Evolutionary conservation across 2,329 filamentous ascomycete species (phyloP), one percentile per base, ranked within the genome.

Genomic region (Monilinia fructicola): DNA sequence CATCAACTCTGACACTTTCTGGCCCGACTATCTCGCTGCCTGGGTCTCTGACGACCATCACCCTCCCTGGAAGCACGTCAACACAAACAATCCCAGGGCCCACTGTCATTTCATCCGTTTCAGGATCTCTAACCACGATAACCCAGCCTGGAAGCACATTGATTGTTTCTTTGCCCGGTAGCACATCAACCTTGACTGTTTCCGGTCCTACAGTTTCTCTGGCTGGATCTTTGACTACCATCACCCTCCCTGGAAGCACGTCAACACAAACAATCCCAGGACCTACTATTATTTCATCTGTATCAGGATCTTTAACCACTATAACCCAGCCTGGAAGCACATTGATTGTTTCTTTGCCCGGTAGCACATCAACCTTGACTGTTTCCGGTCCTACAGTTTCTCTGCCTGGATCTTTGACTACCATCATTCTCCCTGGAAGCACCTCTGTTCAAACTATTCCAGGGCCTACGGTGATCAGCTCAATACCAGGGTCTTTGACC

Each of bases 71-170:
- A 35, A n/a, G 14, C 4, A 55, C 42, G 31, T 31, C 26, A 1
- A 59, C 44, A 18, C 56, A 59, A 18, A 67, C 54, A 14, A 48
- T 69, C 6, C 63, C 65, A n/a, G 67, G 31, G 2, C 38, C 60
- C 7, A 72, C 68, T n/a, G 21, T 69, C 18, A 69, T 54, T 2
- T 67, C 66, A 48, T 63, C 67, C 2, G 55, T 68, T 31, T 67
- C 64, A 31, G 64, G 64, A 12, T 64, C 67, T 21, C 21, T 68
- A 26, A 68, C 59, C 2, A 64, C 55, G 1, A 26, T 64, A 4
- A 60, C 59, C 4, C 12, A 31, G 6, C 63, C 69, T 4, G 58
- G 66, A 16, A 50, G 59, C 31, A 69, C 68, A 28, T 23, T 58
- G 21, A 66, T 61, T n/a, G 31, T 65, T 26, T 53, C 60, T 26